These are phyloP conservation scores for Penicillium macrosclerotiorum DNA, from an alignment of 495 filamentous ascomycete genomes.

Conservation along the genomic window DNA sequence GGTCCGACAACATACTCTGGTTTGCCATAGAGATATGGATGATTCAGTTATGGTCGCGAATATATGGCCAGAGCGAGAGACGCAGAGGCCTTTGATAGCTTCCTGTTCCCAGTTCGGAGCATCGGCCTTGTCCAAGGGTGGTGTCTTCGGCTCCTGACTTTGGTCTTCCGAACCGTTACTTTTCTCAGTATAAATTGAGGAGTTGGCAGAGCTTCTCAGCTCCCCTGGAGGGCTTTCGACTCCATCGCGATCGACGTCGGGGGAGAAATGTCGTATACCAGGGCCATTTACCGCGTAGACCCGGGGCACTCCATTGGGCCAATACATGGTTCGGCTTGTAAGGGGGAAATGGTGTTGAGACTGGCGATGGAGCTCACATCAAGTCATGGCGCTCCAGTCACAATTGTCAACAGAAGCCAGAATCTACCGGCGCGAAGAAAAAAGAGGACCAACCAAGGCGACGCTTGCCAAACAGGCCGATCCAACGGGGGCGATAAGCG, in stretches of 20 bases:
- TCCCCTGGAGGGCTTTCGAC: background rate
- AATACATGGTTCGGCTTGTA: slow-evolving; percentile 75
- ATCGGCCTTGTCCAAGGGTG: slow-evolving; percentile 16
- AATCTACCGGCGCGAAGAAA: slow-evolving; percentile 4
- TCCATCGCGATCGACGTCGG: slow-evolving; percentile 35
- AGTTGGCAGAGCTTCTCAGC: slow-evolving; percentile 3
- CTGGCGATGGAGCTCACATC: slow-evolving; percentile 34
- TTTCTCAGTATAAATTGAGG: slow-evolving; percentile 2
- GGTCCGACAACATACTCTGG: slow-evolving; percentile 59
- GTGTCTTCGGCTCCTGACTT: slow-evolving; percentile 8
- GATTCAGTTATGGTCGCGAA: slow-evolving; percentile 86
- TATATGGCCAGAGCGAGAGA: slow-evolving; percentile 78
- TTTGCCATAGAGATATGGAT: slow-evolving; percentile 90
- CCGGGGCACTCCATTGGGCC: slow-evolving; percentile 87
- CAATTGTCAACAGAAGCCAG: background rate
- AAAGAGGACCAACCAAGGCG: background rate
- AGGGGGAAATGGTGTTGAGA: slow-evolving; percentile 22
- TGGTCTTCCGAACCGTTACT: slow-evolving; percentile 11
- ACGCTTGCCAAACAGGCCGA: slow-evolving; percentile 8
- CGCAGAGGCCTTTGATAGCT: slow-evolving; percentile 69
- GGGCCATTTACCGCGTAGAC: slow-evolving; percentile 77
- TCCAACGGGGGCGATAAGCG: slow-evolving; percentile 27
- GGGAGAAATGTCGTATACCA: slow-evolving; percentile 33
- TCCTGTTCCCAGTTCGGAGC: slow-evolving; percentile 47
- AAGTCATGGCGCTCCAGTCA: slow-evolving; percentile 36